These are phyloP conservation scores for Phytophthora aleatoria DNA, from an alignment of 352 stramenopile genomes.

Conservation along the genomic window DNA sequence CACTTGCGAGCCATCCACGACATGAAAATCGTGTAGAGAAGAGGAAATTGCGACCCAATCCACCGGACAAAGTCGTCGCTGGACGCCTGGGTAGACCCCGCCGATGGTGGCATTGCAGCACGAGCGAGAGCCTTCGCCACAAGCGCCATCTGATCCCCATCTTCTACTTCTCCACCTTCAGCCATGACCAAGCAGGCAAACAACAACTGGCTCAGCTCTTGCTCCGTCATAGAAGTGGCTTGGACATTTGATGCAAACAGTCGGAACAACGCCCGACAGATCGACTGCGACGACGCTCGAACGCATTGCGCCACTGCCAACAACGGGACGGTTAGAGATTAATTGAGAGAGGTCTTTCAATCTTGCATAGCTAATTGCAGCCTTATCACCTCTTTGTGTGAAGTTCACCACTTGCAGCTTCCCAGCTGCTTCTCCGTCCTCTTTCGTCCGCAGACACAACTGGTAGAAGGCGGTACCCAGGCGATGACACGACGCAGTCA, in stretches of 20 bases:
- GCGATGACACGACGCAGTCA: slow-evolving; percentile 21
- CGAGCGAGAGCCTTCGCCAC: slow-evolving; percentile 49
- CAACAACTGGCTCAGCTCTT: slow-evolving; percentile 50
- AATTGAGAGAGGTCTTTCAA: neutral
- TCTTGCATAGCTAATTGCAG: neutral
- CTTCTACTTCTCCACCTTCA: slow-evolving; percentile 37
- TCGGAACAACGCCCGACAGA: slow-evolving; percentile 56
- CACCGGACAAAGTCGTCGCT: slow-evolving; percentile 71
- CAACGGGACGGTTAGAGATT: slow-evolving; percentile 4
- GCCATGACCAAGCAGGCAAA: slow-evolving; percentile 64
- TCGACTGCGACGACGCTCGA: slow-evolving; percentile 64
- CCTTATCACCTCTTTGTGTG: slow-evolving; percentile 59
- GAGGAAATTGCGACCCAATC: slow-evolving; percentile 59
- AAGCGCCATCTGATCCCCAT: slow-evolving; percentile 33
- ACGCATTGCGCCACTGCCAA: slow-evolving; percentile 65
- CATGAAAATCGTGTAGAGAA: slow-evolving; percentile 79
- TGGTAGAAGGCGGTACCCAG: slow-evolving; percentile 57
- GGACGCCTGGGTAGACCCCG: slow-evolving; percentile 27
- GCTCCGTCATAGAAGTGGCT: slow-evolving; percentile 42
- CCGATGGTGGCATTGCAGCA: slow-evolving; percentile 40
- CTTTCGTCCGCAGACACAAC: slow-evolving; percentile 49
- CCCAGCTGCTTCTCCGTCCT: slow-evolving; percentile 21
- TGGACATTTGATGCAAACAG: slow-evolving; percentile 47
- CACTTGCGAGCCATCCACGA: slow-evolving; percentile 69
- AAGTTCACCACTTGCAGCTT: slow-evolving; percentile 57